Conservation (phyloP, 1,284 basidiomycete genomes). For the Phlebopus sp. region DNA sequence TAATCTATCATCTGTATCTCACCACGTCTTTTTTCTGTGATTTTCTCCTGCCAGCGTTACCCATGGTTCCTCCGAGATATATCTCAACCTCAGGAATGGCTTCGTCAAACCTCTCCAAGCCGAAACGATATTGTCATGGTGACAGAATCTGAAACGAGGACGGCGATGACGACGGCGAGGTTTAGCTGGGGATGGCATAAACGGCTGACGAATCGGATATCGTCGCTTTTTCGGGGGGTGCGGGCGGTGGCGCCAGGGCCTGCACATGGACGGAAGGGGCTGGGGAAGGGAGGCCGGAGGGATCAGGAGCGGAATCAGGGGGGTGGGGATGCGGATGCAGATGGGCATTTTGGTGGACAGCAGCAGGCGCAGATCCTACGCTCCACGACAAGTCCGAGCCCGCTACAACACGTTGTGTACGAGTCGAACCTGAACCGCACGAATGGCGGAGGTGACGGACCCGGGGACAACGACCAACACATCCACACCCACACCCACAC, state of each 20-base stretch:
- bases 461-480: no score
- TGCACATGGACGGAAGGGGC: slow-evolving; percentile 24
- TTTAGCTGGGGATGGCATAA: slow-evolving; percentile 55
- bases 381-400: slow-evolving; percentile 41
- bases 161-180: slow-evolving; percentile 65
- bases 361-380: slow-evolving; percentile 31
- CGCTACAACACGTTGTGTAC: slow-evolving; percentile 38
- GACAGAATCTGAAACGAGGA: slow-evolving; percentile 78
- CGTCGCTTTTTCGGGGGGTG: slow-evolving; percentile 46
- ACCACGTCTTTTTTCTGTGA: no score
- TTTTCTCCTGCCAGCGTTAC: slow-evolving; percentile 40
- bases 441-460: slow-evolving; percentile 26
- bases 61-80: slow-evolving; percentile 83
- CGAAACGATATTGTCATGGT: slow-evolving; percentile 62
- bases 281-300: background rate
- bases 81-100: slow-evolving; percentile 72
- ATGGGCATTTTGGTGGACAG: slow-evolving; percentile 31
- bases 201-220: slow-evolving; percentile 42
- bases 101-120: slow-evolving; percentile 68
- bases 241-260: slow-evolving; percentile 32
- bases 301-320: no score
- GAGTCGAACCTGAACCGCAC: slow-evolving; percentile 28
- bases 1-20: no score
- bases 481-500: no score
- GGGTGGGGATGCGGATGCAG: slow-evolving; percentile 22